Evolutionary conservation across 768 basidiomycete species (phyloP).

Genomic region (Exidia glandulosa): DNA sequence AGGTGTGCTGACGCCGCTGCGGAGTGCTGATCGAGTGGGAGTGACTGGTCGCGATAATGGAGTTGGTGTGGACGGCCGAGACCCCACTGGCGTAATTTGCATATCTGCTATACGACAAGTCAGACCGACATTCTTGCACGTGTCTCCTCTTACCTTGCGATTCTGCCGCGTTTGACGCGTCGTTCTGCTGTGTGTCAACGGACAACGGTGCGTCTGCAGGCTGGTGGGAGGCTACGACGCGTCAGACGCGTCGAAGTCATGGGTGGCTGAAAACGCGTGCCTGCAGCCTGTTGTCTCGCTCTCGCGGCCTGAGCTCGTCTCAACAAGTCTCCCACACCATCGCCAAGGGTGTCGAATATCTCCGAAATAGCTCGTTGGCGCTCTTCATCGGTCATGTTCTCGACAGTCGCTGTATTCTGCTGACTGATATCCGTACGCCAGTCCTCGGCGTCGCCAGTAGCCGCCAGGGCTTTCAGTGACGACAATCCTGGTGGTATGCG

Average conservation of each 20-base stretch:
- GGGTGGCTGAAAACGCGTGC: conserved; percentile 6
- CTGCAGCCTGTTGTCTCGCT: conserved; percentile 21
- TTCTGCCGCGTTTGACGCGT: neutral
- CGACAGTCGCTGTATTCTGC: conserved; percentile 47
- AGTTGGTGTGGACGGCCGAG: no score
- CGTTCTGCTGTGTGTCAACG: neutral
- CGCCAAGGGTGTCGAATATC: conserved; percentile 63
- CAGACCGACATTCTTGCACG: no score
- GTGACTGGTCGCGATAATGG: conserved; percentile 1
- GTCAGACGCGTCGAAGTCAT: conserved; percentile 8
- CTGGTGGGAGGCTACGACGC: conserved; percentile 7
- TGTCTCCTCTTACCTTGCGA: no score
- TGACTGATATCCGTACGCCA: conserved; percentile 50
- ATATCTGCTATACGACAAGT: no score
- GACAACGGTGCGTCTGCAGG: conserved; percentile 9
- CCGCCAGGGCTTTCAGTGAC: conserved; percentile 21
- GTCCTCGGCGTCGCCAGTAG: conserved; percentile 21
- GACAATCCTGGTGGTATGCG: conserved; percentile 8
- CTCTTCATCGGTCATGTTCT: conserved; percentile 61
- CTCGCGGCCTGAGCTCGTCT: conserved; percentile 39
- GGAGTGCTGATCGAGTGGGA: conserved; percentile 1
- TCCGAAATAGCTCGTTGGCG: conserved; percentile 52
- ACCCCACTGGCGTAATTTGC: no score
- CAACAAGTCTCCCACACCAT: conserved; percentile 51
- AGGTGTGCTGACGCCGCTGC: conserved; percentile 2